Conservation (phyloP, 176 grass and related monocot species). For the Cenchrus americanus region DNA sequence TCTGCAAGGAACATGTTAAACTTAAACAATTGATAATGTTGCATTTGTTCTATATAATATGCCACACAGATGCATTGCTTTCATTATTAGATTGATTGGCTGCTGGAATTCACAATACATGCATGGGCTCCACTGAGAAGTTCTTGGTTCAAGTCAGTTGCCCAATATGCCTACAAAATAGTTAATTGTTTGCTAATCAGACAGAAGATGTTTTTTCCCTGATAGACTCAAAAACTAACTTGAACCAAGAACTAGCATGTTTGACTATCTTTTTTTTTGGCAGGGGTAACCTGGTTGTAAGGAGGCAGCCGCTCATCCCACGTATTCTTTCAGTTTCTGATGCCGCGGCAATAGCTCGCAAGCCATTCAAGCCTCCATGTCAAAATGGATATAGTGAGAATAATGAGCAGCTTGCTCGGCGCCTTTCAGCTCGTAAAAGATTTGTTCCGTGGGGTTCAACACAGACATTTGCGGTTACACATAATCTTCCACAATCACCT, state of each 20-base stretch:
- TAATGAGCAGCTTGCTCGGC: conserved; percentile 72
- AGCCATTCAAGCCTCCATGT: conserved; percentile 91
- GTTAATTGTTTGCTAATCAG: background rate
- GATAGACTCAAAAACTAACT: background rate
- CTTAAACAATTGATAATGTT: background rate
- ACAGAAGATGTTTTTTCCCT: background rate
- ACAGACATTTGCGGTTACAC: conserved; percentile 57
- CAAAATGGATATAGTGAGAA: conserved; percentile 67
- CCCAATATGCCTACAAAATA: conserved; percentile 25
- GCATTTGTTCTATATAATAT: background rate
- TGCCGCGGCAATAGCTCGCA: conserved; percentile 75
- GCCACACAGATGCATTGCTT: background rate
- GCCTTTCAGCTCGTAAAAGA: conserved; percentile 84
- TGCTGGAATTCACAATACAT: background rate
- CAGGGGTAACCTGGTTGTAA: conserved; percentile 86
- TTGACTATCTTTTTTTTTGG: conserved; percentile 34
- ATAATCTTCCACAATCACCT: conserved; percentile 53
- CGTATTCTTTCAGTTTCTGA: conserved; percentile 93
- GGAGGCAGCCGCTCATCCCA: conserved; percentile 88
- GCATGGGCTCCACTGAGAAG: background rate
- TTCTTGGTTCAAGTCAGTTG: background rate
- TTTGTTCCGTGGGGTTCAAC: conserved; percentile 85
- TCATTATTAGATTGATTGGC: background rate
- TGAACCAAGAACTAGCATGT: background rate
- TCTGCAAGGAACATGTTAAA: too few species aligned